phyloP scores from a whole-genome alignment of 257 asterid genomes.

The Lycium ferocissimum region DNA sequence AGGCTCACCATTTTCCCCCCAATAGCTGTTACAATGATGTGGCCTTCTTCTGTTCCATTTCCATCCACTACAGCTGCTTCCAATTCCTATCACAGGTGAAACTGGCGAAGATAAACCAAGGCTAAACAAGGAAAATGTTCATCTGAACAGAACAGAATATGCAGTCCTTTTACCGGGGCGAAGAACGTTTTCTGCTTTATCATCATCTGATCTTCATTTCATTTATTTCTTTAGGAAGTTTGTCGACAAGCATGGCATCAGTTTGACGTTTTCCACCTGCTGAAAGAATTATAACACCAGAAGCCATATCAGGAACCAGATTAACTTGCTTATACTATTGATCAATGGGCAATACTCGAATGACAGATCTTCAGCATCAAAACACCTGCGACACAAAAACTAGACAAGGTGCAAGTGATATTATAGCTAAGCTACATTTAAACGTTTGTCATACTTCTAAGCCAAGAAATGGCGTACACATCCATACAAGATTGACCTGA shows the following conservation, averaged over 20 bases:
- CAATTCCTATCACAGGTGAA: slow-evolving; percentile 63
- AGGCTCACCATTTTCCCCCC: slow-evolving; percentile 93
- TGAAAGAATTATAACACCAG: slow-evolving; percentile 52
- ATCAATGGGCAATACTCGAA: background rate
- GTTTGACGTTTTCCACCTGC: slow-evolving; percentile 55
- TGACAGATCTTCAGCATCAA: slow-evolving; percentile 28
- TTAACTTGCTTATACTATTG: slow-evolving; percentile 26
- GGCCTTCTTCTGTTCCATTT: slow-evolving; percentile 94
- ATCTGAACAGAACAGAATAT: background rate
- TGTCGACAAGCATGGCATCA: slow-evolving; percentile 74
- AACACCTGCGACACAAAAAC: slow-evolving; percentile 30
- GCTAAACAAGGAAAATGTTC: background rate
- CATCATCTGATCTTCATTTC: slow-evolving; percentile 86
- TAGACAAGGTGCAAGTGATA: background rate
- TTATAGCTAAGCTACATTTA: too few relatives aligned
- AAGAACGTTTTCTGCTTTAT: slow-evolving; percentile 80
- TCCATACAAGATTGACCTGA: too few relatives aligned
- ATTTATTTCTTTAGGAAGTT: slow-evolving; percentile 74
- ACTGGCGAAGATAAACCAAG: slow-evolving; percentile 14
- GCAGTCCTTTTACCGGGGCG: slow-evolving; percentile 12
- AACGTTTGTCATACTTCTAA: background rate
- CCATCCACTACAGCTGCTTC: slow-evolving; percentile 91
- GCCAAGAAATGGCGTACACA: too few relatives aligned
- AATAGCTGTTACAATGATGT: slow-evolving; percentile 88
- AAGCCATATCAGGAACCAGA: slow-evolving; percentile 46